These are phyloP conservation scores for Ogataea kodamae DNA, from an alignment of 805 yeast genomes.

Conservation along the genomic window DNA sequence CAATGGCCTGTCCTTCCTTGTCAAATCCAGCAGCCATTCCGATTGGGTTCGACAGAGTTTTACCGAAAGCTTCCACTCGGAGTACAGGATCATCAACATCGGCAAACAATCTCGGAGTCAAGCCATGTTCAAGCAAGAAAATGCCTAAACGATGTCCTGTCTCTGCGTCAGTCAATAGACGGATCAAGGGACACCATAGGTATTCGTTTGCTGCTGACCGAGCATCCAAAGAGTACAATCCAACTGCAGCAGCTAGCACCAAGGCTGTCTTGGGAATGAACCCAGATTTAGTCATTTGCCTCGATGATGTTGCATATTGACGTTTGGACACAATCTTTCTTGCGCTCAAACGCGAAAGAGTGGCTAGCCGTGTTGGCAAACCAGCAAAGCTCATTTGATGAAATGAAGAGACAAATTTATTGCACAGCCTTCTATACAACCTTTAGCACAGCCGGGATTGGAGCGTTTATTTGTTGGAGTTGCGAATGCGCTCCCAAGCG, in stretches of 20 bases:
- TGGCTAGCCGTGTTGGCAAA: background rate
- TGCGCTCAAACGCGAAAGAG: too few relatives aligned
- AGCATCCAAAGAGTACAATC: slow-evolving; percentile 65
- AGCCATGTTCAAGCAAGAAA: slow-evolving; percentile 60
- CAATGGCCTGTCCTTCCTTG: slow-evolving; percentile 89
- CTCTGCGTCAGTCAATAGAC: slow-evolving; percentile 77
- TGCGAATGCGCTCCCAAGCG: slow-evolving; percentile 11
- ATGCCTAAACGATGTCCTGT: slow-evolving; percentile 78
- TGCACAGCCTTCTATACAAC: slow-evolving; percentile 3
- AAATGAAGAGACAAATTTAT: slow-evolving; percentile 1
- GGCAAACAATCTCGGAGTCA: slow-evolving; percentile 57
- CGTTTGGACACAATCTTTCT: too few relatives aligned
- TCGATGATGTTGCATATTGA: too few relatives aligned
- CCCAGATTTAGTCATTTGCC: too few relatives aligned
- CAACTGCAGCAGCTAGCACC: slow-evolving; percentile 31
- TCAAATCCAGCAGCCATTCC: slow-evolving; percentile 97
- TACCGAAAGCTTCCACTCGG: slow-evolving; percentile 63
- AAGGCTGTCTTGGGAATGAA: slow-evolving; percentile 17
- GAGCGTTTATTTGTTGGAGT: slow-evolving; percentile 3
- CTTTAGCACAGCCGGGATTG: slow-evolving; percentile 4
- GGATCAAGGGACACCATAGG: slow-evolving; percentile 70
- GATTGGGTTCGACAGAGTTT: slow-evolving; percentile 64
- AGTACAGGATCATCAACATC: slow-evolving; percentile 52
- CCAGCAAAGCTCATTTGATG: slow-evolving; percentile 1
- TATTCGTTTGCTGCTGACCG: slow-evolving; percentile 82